These are phyloP conservation scores for Ophiostoma himal-ulmi DNA, from an alignment of 2,329 filamentous ascomycete species.

Conservation along the genomic window DNA sequence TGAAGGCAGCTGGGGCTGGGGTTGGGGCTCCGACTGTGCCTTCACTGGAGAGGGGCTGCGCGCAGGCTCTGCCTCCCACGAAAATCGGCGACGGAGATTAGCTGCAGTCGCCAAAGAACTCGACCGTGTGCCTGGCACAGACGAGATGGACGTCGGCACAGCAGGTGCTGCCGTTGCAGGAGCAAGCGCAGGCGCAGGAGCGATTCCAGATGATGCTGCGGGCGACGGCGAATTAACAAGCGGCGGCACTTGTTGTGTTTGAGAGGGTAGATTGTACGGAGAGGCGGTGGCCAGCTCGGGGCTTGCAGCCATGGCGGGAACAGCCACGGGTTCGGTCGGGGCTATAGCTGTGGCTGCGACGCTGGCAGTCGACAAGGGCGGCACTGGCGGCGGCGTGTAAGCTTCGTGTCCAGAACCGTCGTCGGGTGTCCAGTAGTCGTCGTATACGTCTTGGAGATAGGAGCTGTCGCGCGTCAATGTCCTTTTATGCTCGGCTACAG, in stretches of 20 bases:
- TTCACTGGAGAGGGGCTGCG: neutral
- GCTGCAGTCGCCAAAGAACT: slow-evolving; percentile 1
- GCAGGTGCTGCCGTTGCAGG: neutral
- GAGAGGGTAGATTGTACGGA: neutral
- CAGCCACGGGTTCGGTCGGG: neutral
- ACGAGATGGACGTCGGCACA: neutral
- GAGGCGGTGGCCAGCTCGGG: neutral
- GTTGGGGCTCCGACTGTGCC: neutral
- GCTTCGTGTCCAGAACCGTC: slow-evolving; percentile 31
- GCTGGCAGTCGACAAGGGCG: slow-evolving; percentile 6
- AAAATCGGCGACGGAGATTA: slow-evolving; percentile 34
- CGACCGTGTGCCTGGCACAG: neutral
- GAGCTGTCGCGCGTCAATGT: slow-evolving; percentile 47
- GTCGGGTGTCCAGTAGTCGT: slow-evolving; percentile 58
- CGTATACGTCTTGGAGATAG: slow-evolving; percentile 61
- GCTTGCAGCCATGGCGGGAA: neutral
- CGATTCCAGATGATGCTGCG: neutral
- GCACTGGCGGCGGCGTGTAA: slow-evolving; percentile 15
- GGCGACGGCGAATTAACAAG: neutral
- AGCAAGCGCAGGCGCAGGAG: neutral
- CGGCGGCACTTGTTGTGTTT: neutral
- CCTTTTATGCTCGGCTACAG: neutral
- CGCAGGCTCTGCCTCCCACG: slow-evolving; percentile 40
- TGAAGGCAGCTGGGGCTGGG: neutral
- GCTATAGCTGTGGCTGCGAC: neutral